phyloP scores from a whole-genome alignment of 371 early-diverging fungal genomes.

The Mucor piriformis region DNA sequence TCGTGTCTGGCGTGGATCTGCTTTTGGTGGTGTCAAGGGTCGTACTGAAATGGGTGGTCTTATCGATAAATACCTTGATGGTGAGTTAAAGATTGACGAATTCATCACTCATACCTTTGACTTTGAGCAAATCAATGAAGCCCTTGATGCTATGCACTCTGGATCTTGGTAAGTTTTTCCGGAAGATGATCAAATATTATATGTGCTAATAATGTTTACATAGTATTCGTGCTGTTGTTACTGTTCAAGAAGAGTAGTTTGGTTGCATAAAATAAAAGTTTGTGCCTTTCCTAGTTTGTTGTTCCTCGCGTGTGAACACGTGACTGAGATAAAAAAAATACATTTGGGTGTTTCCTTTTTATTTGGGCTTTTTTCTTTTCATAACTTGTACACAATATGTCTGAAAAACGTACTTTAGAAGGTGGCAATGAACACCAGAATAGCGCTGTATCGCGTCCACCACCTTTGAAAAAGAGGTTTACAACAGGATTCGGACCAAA shows the following conservation, averaged over 20 bases:
- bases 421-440: not conserved
- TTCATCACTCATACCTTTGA: conserved; percentile 84
- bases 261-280: not conserved
- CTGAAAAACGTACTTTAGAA: not conserved
- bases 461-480: conserved; percentile 5
- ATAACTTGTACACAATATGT: too few species aligned
- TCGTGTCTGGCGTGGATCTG: conserved; percentile 94
- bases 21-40: conserved; percentile 97
- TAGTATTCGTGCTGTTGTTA: conserved; percentile 69
- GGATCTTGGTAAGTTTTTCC: conserved; percentile 65
- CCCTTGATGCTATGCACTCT: conserved; percentile 88
- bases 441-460: not conserved
- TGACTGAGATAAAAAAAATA: not conserved
- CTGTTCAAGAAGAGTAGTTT: conserved; percentile 31
- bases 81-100: conserved; percentile 89
- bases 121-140: conserved; percentile 88
- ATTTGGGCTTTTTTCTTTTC: too few species aligned
- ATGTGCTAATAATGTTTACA: not conserved
- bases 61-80: conserved; percentile 83
- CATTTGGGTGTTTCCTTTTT: too few species aligned
- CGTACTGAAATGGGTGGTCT: conserved; percentile 87
- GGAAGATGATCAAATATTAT: not conserved
- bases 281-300: not conserved
- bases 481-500: not conserved
- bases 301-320: not conserved